Conservation (phyloP, 306 rosid species). For the Lotus japonicus region DNA sequence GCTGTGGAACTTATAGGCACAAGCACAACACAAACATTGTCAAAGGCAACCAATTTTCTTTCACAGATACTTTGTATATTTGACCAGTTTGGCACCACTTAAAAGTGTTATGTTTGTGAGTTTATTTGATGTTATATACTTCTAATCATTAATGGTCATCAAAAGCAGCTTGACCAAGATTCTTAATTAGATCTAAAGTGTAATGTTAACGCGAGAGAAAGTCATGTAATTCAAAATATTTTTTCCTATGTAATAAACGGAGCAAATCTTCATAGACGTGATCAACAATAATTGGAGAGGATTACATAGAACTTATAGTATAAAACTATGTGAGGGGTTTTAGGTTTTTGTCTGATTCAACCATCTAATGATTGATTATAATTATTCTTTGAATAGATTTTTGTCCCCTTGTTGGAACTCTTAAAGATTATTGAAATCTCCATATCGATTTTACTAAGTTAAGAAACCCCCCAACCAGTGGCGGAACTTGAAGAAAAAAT, state of each 20-base stretch:
- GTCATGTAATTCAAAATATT: neutral
- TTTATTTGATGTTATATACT: neutral
- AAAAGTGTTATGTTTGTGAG: neutral
- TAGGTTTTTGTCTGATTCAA: conserved; percentile 15
- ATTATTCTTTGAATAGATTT: conserved; percentile 20
- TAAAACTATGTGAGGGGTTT: neutral
- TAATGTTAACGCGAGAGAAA: neutral
- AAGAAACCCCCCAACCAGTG: neutral
- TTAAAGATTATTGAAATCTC: conserved; percentile 8
- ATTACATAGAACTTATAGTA: neutral
- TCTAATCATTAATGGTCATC: neutral
- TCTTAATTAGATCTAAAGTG: neutral
- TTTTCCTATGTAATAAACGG: conserved; percentile 4
- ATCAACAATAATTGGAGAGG: conserved; percentile 9
- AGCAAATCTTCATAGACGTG: conserved; percentile 15
- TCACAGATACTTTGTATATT: too few species aligned
- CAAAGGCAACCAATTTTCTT: too few species aligned
- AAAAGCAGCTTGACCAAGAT: neutral
- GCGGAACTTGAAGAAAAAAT: too few species aligned
- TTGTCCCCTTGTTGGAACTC: conserved; percentile 22
- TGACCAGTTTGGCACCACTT: neutral
- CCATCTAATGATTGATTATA: conserved; percentile 17
- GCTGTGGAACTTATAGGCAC: too few species aligned
- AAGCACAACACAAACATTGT: too few species aligned
- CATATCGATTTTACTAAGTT: neutral